A percentile compares a stretch with the other conserved stretches of the same genome.
phyloP scores from a whole-genome alignment of 2,329 filamentous ascomycete species.

The Fusarium acutatum region DNA sequence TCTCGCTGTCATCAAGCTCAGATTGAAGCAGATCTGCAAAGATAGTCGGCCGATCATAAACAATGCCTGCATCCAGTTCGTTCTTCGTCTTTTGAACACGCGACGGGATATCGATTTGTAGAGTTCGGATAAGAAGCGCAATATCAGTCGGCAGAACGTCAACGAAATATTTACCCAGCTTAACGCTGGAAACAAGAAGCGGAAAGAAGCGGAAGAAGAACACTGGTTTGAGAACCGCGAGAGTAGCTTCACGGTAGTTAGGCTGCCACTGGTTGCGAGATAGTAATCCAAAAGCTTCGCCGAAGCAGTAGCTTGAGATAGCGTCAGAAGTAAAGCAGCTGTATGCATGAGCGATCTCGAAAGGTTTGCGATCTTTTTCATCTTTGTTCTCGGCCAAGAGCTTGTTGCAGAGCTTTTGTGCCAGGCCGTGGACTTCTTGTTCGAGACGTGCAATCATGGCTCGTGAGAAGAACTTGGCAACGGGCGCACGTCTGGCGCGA shows the following conservation, averaged over 20 bases:
- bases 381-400: background rate
- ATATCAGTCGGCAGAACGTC: background rate
- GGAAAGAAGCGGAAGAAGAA: conserved; percentile 14
- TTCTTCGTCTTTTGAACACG: conserved; percentile 10
- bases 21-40: conserved; percentile 6
- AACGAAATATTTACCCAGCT: conserved; percentile 2
- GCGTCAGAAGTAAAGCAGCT: conserved; percentile 12
- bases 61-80: background rate
- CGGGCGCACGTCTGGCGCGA: background rate
- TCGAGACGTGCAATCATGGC: conserved; percentile 9
- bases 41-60: conserved; percentile 6
- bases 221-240: conserved; percentile 12
- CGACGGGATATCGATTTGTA: conserved; percentile 4
- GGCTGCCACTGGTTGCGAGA: background rate
- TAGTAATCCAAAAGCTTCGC: conserved; percentile 8
- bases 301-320: conserved; percentile 12
- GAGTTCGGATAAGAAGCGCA: background rate
- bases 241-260: conserved; percentile 14
- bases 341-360: conserved; percentile 8
- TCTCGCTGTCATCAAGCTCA: background rate
- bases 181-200: background rate
- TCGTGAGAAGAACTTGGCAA: conserved; percentile 13
- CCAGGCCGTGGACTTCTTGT: conserved; percentile 2
- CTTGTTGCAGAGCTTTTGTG: conserved; percentile 6
- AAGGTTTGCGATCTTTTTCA: background rate